These are phyloP conservation scores for Peronospora farinosa DNA, from an alignment of 352 stramenopile genomes.

Conservation along the genomic window DNA sequence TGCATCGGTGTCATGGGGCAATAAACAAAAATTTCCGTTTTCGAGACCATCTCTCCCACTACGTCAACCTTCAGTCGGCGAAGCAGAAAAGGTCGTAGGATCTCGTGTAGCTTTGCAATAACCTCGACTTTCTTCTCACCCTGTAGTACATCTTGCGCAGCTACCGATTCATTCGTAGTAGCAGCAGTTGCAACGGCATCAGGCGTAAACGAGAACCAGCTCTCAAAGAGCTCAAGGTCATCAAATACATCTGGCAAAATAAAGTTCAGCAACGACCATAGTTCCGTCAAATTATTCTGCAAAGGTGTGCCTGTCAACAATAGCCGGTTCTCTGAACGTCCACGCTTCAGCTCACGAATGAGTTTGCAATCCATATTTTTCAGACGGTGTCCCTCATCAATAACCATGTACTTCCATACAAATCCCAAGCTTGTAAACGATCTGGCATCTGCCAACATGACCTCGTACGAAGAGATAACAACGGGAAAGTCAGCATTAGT, in stretches of 20 bases:
- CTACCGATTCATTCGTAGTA: constrained; percentile 65
- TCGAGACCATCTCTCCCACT: constrained; percentile 89
- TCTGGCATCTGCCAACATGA: constrained; percentile 73
- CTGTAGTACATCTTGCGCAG: constrained; percentile 79
- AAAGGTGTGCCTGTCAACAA: constrained; percentile 95
- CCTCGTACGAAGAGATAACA: constrained; percentile 85
- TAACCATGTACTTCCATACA: constrained; percentile 93
- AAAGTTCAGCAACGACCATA: constrained; percentile 98
- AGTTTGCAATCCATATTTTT: constrained; percentile 97
- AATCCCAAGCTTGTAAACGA: constrained; percentile 55
- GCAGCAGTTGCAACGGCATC: constrained; percentile 38
- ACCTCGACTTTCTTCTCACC: constrained; percentile 91
- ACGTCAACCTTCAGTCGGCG: constrained; percentile 94
- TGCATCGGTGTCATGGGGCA: constrained; percentile 92
- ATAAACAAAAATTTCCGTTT: constrained; percentile 98
- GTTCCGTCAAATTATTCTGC: constrained; percentile 97
- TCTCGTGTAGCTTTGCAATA: constrained; percentile 95
- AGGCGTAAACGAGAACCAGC: constrained; percentile 97
- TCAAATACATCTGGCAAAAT: constrained; percentile 97
- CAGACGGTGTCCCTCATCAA: constrained; percentile 97
- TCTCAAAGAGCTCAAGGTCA: constrained; percentile 96
- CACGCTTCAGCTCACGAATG: constrained; percentile 90
- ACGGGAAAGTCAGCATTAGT: constrained; percentile 71
- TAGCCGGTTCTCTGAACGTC: constrained; percentile 90
- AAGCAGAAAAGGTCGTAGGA: constrained; percentile 94